Evolutionary conservation across 108 stramenopile genomes (phyloP).

Genomic region (Skeletonema costatum): DNA sequence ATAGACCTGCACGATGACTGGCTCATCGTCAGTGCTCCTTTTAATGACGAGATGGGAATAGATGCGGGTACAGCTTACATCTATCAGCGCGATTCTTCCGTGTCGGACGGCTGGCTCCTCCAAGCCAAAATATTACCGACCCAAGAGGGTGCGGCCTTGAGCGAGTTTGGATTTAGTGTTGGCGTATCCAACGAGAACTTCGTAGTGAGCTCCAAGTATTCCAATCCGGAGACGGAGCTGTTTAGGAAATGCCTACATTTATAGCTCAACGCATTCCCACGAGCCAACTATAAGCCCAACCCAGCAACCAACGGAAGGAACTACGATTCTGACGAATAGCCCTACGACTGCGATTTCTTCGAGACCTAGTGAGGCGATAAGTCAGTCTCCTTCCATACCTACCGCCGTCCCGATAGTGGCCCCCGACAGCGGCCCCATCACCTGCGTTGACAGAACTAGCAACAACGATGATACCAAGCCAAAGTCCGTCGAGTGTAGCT

Average conservation of each 20-base stretch:
- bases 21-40: conserved; percentile 5
- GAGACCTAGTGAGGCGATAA: not conserved
- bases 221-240: not conserved
- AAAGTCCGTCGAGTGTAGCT: not conserved
- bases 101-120: not conserved
- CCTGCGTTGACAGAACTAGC: not conserved
- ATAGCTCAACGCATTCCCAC: not conserved
- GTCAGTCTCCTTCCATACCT: not conserved
- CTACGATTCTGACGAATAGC: not conserved
- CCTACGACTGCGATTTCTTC: not conserved
- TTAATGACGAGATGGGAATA: not conserved
- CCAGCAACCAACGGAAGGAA: not conserved
- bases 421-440: not conserved
- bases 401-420: not conserved
- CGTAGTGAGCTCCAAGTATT: not conserved
- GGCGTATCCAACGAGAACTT: not conserved
- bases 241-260: not conserved
- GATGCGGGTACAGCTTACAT: not conserved
- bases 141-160: not conserved
- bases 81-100: not conserved
- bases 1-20: conserved; percentile 8
- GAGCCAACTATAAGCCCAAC: not conserved
- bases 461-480: not conserved
- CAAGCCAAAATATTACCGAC: not conserved
- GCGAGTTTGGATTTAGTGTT: not conserved